Percentiles rank a stretch among this genome's conserved stretches.
Conservation (phyloP, 1,284 basidiomycete species). For the Apiotrichum brassicae region DNA sequence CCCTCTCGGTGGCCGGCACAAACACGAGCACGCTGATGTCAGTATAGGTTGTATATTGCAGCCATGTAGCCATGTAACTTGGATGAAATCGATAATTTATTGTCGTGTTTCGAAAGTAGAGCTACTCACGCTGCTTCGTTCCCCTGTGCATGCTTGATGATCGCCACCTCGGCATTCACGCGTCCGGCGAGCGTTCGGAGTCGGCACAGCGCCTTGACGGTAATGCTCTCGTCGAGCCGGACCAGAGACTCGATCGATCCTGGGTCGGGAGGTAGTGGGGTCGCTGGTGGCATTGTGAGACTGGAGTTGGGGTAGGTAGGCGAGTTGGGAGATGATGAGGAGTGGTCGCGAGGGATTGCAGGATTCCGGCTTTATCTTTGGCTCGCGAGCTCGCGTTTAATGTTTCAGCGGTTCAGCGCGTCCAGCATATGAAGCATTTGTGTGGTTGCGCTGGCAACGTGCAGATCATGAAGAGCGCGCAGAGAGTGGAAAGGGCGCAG, state of each 20-base stretch:
- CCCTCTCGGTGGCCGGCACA: slow-evolving; percentile 4
- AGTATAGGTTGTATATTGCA: neutral
- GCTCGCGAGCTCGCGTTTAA: too few species aligned
- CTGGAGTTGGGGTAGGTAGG: too few species aligned
- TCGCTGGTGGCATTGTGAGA: neutral
- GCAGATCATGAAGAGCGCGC: too few species aligned
- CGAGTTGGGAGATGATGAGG: too few species aligned
- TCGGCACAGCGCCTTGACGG: slow-evolving; percentile 19
- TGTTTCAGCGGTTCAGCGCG: too few species aligned
- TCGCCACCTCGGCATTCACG: slow-evolving; percentile 21
- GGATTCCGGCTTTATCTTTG: too few species aligned
- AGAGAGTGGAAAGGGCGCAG: too few species aligned
- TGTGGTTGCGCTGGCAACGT: too few species aligned
- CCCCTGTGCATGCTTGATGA: slow-evolving; percentile 10
- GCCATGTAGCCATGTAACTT: neutral
- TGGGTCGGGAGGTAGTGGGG: neutral
- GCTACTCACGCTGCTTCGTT: neutral
- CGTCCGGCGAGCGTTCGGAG: slow-evolving; percentile 17
- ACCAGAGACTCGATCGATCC: slow-evolving; percentile 12
- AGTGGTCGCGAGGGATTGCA: too few species aligned
- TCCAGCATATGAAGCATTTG: too few species aligned
- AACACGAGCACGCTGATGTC: slow-evolving; percentile 27
- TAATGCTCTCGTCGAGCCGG: slow-evolving; percentile 21
- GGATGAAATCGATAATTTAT: too few species aligned
- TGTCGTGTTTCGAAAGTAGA: too few species aligned